These are phyloP conservation scores for Aspergillus sp. DNA, from an alignment of 2,329 filamentous ascomycete genomes.

Conservation along the genomic window DNA sequence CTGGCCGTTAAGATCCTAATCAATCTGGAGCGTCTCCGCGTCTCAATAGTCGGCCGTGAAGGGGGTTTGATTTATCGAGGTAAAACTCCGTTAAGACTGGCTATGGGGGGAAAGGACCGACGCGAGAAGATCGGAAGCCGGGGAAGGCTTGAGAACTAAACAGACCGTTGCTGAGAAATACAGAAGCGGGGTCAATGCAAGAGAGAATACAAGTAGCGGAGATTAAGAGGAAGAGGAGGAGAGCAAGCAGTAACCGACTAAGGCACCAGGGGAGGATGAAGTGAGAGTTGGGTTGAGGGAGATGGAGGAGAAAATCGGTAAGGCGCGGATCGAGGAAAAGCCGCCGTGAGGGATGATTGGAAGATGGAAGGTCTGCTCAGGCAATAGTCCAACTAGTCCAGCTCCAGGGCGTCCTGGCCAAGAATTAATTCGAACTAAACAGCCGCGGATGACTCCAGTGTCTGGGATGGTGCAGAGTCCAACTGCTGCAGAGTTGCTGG, in stretches of 20 bases:
- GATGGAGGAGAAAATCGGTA: slow-evolving; percentile 14
- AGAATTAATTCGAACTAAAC: slow-evolving; percentile 1
- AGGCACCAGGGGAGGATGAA: slow-evolving; percentile 9
- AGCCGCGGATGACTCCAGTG: slow-evolving; percentile 7
- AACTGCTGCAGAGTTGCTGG: background rate
- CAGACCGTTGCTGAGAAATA: background rate
- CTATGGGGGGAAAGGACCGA: background rate
- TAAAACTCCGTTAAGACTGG: background rate
- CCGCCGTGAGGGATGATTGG: slow-evolving; percentile 9
- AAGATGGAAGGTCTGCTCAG: slow-evolving; percentile 10
- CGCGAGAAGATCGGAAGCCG: background rate
- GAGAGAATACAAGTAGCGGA: background rate
- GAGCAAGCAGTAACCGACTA: background rate
- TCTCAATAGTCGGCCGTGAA: background rate
- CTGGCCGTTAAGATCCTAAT: background rate
- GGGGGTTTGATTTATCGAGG: background rate
- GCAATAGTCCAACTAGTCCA: slow-evolving; percentile 13
- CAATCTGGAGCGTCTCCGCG: background rate
- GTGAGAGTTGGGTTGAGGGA: slow-evolving; percentile 3
- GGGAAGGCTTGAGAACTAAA: background rate
- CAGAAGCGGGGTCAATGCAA: background rate
- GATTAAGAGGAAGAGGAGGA: background rate
- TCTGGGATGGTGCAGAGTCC: background rate
- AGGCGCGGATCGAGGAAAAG: slow-evolving; percentile 19
- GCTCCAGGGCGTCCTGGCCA: slow-evolving; percentile 1